phyloP scores from a whole-genome alignment of 352 stramenopile genomes.

The Phytophthora foliorum region DNA sequence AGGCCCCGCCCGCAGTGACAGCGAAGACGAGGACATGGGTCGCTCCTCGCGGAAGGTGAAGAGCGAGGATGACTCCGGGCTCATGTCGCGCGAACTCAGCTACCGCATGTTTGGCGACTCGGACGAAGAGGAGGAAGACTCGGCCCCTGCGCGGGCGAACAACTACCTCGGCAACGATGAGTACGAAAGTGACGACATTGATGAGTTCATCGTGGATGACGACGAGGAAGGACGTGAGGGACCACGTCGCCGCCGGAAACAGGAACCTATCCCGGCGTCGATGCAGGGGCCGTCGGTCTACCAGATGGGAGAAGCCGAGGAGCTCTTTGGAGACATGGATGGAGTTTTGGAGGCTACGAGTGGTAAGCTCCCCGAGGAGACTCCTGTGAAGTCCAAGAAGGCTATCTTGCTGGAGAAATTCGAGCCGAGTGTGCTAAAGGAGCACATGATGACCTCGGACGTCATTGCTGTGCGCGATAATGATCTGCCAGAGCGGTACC shows the following conservation, averaged over 20 bases:
- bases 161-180: conserved; percentile 90
- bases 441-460: conserved; percentile 92
- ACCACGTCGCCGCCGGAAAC: conserved; percentile 78
- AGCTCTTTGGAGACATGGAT: conserved; percentile 92
- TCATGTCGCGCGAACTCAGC: conserved; percentile 89
- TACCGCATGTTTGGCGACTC: conserved; percentile 92
- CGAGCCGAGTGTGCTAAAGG: conserved; percentile 87
- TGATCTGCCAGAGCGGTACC: conserved; percentile 85
- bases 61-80: conserved; percentile 72
- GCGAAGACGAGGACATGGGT: conserved; percentile 83
- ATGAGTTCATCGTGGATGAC: conserved; percentile 92
- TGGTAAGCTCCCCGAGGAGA: conserved; percentile 43
- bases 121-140: conserved; percentile 89
- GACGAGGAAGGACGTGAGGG: conserved; percentile 89
- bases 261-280: conserved; percentile 70
- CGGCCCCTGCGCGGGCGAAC: conserved; percentile 65
- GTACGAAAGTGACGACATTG: conserved; percentile 92
- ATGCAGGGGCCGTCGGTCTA: conserved; percentile 92
- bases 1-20: conserved; percentile 74
- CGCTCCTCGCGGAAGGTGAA: conserved; percentile 78
- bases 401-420: conserved; percentile 90
- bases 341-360: conserved; percentile 88
- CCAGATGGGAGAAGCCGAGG: conserved; percentile 91
- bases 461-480: conserved; percentile 82
- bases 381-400: conserved; percentile 79